A percentile compares a stretch with the other conserved stretches of the same genome.
Conservation (phyloP, 345 rosid genomes). For the Camelina sativa region DNA sequence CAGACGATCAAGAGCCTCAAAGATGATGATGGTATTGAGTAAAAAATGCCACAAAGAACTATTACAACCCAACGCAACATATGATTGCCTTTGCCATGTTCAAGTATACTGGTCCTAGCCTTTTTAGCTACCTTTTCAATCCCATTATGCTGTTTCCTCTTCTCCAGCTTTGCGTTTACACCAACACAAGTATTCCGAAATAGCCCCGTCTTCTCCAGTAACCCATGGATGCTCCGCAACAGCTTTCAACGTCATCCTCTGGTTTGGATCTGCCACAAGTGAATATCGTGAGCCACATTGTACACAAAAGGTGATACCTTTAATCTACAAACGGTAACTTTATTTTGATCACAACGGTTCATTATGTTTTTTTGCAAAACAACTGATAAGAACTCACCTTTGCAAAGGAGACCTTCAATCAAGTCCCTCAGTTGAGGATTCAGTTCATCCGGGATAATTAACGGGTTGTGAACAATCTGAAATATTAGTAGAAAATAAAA, state of each 20-base stretch:
- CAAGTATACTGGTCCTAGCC: constrained; percentile 1
- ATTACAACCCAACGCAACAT: background rate
- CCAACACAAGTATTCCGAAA: constrained; percentile 68
- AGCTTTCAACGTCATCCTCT: constrained; percentile 66
- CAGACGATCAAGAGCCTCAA: background rate
- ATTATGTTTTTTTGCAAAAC: background rate
- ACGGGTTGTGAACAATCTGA: constrained; percentile 74
- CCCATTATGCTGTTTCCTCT: constrained; percentile 1
- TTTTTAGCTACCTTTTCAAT: constrained; percentile 10
- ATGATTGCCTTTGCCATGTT: constrained; percentile 1
- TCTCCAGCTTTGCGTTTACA: constrained; percentile 59
- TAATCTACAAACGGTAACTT: background rate
- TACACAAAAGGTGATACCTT: background rate
- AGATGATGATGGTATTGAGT: background rate
- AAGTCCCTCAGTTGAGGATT: constrained; percentile 65
- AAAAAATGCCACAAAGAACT: background rate
- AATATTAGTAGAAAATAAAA: background rate
- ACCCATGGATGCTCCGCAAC: constrained; percentile 78
- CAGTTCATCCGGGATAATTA: constrained; percentile 61
- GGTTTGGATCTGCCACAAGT: constrained; percentile 63
- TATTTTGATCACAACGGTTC: background rate
- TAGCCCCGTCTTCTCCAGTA: constrained; percentile 61
- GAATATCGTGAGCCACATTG: background rate
- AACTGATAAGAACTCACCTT: constrained; percentile 53
- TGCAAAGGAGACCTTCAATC: constrained; percentile 82